Evolutionary conservation across 1,139 yeast species (phyloP).

Genomic region (Diutina ranongensis): DNA sequence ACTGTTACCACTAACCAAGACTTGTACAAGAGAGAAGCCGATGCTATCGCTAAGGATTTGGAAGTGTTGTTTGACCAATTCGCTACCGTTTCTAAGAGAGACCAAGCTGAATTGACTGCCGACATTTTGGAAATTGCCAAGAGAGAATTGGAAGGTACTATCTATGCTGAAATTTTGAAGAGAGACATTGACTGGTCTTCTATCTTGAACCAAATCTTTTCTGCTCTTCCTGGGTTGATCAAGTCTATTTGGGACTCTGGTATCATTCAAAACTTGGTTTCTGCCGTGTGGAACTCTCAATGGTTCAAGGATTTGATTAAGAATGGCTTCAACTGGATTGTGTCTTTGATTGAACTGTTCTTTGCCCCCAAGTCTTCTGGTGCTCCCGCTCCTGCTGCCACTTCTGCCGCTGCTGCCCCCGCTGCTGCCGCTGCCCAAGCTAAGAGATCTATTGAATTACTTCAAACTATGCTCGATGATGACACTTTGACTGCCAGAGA

Average conservation of each 20-base stretch:
- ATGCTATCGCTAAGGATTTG: neutral
- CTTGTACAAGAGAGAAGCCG: neutral
- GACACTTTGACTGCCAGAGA: neutral
- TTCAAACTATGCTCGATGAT: neutral
- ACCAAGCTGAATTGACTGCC: neutral
- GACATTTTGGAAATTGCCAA: neutral
- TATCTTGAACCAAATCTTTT: neutral
- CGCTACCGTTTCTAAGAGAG: neutral
- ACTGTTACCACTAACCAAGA: neutral
- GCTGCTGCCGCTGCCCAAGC: neutral
- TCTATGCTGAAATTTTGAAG: neutral
- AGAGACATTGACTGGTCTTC: neutral
- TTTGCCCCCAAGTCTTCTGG: neutral
- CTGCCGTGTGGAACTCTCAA: slow-evolving; percentile 1
- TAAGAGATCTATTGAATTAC: neutral
- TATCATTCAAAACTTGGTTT: neutral
- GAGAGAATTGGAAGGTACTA: neutral
- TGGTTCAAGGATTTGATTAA: neutral
- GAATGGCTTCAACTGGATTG: neutral
- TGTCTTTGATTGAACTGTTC: neutral
- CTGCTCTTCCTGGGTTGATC: slow-evolving; percentile 5
- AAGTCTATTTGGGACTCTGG: slow-evolving; percentile 4
- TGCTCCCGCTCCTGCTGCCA: neutral
- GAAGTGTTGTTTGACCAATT: neutral
- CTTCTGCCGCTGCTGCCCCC: neutral